Evolutionary conservation across 1,284 basidiomycete genomes (phyloP), one percentile per base, ranked within the genome.

Genomic region (Puccinia hordei): DNA sequence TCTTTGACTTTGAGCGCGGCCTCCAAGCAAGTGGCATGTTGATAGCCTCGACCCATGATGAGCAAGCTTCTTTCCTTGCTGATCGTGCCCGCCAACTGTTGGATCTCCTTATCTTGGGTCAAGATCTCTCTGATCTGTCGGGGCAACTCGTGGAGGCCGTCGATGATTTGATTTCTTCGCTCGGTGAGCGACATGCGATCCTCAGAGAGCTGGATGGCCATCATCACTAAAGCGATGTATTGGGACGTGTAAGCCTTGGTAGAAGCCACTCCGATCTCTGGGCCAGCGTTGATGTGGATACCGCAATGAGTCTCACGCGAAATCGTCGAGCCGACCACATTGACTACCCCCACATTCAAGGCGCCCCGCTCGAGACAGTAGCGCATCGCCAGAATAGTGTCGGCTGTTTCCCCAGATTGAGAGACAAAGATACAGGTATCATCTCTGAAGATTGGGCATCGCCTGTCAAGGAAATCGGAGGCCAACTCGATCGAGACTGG

Each of bases 201-300:
- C 86, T 98, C 95, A 4, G 94, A 95, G 30, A 99, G 89, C 87
- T 98, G 95, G 53, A 99, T 90, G 19, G 97, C 97, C 88, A 99
- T 97, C 92, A 99, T 96, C 87, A 98, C 88, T 76, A 99, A 90
- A 2, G 96, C 97, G 83, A 99, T 95, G 89, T 98, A 99, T 88
- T 99, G 96, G 73, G 95, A 98, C 2, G 96, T 99, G 88, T 99
- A 99, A 2, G 97, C 97, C 91, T 99, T 99, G 82, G 97, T 99
- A n/a, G 95, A 98, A 8, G 97, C 97, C 82, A 99, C 97, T 90
- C 97, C 96, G 82, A 99, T 96, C 88, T 99, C 96, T 82, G 96
- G 96, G 63, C 96, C 96, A 84, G 97, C 96, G 86, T 99, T 99
- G 88, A 99, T 99, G 88, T 99, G 96, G 81, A 99, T 92, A 92